Evolutionary conservation across 495 filamentous ascomycete genomes (phyloP).

Genomic region (Glutinoglossum americanum): DNA sequence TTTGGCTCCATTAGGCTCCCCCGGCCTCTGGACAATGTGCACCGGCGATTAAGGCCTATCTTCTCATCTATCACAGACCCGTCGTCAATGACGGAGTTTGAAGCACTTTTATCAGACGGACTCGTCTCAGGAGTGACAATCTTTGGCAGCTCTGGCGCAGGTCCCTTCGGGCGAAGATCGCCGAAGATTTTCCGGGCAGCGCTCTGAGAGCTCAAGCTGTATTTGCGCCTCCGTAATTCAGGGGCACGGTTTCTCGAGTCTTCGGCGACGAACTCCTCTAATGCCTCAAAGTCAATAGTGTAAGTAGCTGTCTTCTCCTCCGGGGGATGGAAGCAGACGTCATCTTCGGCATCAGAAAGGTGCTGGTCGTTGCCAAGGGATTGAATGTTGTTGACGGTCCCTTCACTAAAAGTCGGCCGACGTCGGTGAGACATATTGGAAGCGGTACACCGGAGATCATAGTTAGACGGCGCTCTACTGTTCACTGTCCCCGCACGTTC

Average conservation of each 20-base stretch:
- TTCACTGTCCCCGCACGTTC: conserved; percentile 44
- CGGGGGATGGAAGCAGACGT: conserved; percentile 62
- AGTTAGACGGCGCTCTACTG: conserved; percentile 32
- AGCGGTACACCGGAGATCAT: conserved; percentile 46
- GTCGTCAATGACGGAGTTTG: background rate
- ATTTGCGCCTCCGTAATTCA: conserved; percentile 19
- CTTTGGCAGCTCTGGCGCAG: conserved; percentile 11
- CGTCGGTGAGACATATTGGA: conserved; percentile 43
- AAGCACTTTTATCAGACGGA: conserved; percentile 9
- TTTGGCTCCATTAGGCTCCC: conserved; percentile 28
- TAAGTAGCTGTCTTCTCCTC: conserved; percentile 33
- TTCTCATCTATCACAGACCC: conserved; percentile 11
- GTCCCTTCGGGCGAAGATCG: conserved; percentile 30
- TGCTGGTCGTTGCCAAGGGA: conserved; percentile 19
- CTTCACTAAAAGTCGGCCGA: conserved; percentile 41
- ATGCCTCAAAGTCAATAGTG: conserved; percentile 66
- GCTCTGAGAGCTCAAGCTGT: conserved; percentile 30
- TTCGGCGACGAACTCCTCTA: conserved; percentile 67
- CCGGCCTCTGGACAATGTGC: background rate
- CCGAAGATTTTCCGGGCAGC: conserved; percentile 34
- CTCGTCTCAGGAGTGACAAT: conserved; percentile 5
- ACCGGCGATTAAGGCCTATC: background rate
- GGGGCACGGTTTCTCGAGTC: conserved; percentile 13
- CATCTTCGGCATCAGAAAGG: conserved; percentile 39
- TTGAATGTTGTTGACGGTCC: conserved; percentile 25